These are phyloP conservation scores for Solanum virginianum DNA, from an alignment of 257 asterid genomes.

Conservation along the genomic window DNA sequence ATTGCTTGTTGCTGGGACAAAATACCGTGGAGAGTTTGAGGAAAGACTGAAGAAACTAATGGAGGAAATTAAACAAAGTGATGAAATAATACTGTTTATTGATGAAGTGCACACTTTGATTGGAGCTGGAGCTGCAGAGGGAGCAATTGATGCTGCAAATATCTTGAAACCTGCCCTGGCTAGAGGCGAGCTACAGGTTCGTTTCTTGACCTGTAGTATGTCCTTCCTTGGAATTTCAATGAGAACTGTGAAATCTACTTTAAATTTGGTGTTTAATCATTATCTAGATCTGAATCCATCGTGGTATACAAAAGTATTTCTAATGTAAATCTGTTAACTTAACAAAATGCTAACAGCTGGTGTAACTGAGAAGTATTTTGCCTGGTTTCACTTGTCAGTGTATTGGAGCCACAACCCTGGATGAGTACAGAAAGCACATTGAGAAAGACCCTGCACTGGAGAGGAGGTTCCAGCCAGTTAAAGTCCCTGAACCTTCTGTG, in stretches of 20 bases:
- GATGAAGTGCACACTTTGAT: constrained; percentile 36
- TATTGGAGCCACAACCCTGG: constrained; percentile 53
- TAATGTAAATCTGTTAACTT: background rate
- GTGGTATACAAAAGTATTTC: background rate
- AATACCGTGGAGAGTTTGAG: constrained; percentile 30
- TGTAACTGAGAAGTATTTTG: background rate
- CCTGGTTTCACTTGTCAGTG: constrained; percentile 20
- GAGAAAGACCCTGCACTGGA: constrained; percentile 48
- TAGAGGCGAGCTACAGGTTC: constrained; percentile 31
- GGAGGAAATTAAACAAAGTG: constrained; percentile 22
- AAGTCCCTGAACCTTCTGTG: constrained; percentile 32
- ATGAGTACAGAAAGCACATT: constrained; percentile 40
- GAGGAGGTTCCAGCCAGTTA: constrained; percentile 32
- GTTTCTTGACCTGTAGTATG: background rate
- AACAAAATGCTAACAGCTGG: background rate
- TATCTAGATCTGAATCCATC: background rate
- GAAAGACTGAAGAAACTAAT: constrained; percentile 23
- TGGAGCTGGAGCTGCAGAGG: constrained; percentile 30
- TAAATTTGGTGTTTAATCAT: background rate
- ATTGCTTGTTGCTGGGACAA: constrained; percentile 26
- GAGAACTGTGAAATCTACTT: background rate
- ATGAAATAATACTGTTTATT: constrained; percentile 23
- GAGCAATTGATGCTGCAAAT: constrained; percentile 30
- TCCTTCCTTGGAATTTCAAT: background rate
- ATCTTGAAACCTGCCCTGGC: constrained; percentile 32